Evolutionary conservation across 257 asterid species (phyloP), one percentile per base, ranked within the genome.

Genomic region (Salvia miltiorrhiza): DNA sequence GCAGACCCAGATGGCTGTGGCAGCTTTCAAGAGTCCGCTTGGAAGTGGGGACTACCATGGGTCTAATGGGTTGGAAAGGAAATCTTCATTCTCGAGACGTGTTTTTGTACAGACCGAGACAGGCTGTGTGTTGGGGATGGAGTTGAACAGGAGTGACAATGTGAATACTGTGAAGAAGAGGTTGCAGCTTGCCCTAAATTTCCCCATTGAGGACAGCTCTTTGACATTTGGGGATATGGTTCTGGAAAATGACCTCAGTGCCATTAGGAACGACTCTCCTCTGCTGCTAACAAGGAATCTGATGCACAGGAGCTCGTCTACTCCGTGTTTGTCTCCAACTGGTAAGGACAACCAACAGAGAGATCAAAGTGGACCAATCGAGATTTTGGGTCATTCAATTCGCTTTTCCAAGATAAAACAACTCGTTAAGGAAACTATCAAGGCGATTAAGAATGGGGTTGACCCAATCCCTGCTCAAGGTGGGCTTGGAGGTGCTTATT

Each of bases 401-500:
- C 65, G 78, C 65, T 82, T 86, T 74, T 63, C 80, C 63, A 82
- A 81, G 72, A 87, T 86, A 1, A 84, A 82, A 76, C 90, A 75
- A 55, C 86, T 90, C 53, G 95, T 90, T 17, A 86, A 89, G 83
- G 92, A 93, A 74, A 88, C 89, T 55, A 89, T 80, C 45, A 88
- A 93, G 85, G 99, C 86, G 3, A 81, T 88, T 59, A 88, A 90
- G 75, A 79, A 76, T 33, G 96, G 97, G 20, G 80, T 93, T 33
- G 99, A 93, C 64, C 99, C 99, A 5, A 63, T 88, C 60, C 96
- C 88, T 5, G 94, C 86, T 41, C 84, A 83, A 33, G 54, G 96
- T 66, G 99, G 99, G 73, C 97, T 93, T 66, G 99, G 99, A 49
- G 99, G 99, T 14, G 99, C 97, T 0, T 93, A 93, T 60, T 93